These are phyloP conservation scores for Hortaea werneckii DNA, from an alignment of 2,329 filamentous ascomycete genomes.

Conservation along the genomic window DNA sequence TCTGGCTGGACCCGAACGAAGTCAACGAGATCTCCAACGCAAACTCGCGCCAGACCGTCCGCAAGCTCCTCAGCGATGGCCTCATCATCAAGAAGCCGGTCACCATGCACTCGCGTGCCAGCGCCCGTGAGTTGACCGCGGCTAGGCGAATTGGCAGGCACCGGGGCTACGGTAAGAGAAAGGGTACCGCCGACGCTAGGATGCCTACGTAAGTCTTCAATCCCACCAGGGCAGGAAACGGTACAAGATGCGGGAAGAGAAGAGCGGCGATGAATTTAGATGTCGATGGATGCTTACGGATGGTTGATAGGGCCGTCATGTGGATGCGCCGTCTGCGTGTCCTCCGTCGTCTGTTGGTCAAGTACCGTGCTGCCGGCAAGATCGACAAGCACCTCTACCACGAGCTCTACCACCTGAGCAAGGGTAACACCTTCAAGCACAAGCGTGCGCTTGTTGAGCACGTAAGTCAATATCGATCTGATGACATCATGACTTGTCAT, in stretches of 20 bases:
- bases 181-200: slow-evolving; percentile 99
- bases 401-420: slow-evolving; percentile 99
- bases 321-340: slow-evolving; percentile 99
- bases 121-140: slow-evolving; percentile 88
- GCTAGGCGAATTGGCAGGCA: slow-evolving; percentile 93
- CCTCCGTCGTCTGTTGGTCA: slow-evolving; percentile 96
- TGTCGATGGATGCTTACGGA: slow-evolving; percentile 16
- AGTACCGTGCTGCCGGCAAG: slow-evolving; percentile 99
- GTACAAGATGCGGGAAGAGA: neutral
- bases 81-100: slow-evolving; percentile 99
- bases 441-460: slow-evolving; percentile 99
- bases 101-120: slow-evolving; percentile 97
- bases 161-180: slow-evolving; percentile 99
- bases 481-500: slow-evolving; percentile 22
- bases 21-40: slow-evolving; percentile 98
- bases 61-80: slow-evolving; percentile 99
- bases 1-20: slow-evolving; percentile 99
- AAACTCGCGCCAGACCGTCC: slow-evolving; percentile 99
- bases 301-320: slow-evolving; percentile 67
- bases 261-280: neutral
- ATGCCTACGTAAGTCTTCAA: slow-evolving; percentile 75
- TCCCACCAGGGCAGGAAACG: no score
- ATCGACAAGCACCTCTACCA: slow-evolving; percentile 99
- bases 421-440: slow-evolving; percentile 99
- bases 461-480: slow-evolving; percentile 56